Percentiles rank a stretch among this genome's conserved stretches.
Conservation (phyloP, 495 filamentous ascomycete genomes). For the Amniculicola lignicola region DNA sequence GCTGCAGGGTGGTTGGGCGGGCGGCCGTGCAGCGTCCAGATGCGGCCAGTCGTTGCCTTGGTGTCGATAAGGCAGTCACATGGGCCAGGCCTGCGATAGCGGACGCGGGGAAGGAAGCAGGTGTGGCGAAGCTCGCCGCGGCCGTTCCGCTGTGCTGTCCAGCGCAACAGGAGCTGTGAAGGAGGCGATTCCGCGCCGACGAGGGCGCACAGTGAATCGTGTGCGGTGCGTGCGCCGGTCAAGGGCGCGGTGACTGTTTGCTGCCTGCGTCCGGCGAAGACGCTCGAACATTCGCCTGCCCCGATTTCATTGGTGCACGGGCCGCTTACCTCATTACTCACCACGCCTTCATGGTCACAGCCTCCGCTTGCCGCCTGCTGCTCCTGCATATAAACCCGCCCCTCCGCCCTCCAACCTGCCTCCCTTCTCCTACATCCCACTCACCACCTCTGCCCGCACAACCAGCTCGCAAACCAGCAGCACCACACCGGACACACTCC, state of each 20-base stretch:
- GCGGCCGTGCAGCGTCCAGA: neutral
- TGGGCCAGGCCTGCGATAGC: constrained; percentile 5
- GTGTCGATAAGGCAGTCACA: constrained; percentile 1
- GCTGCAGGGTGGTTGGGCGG: neutral
- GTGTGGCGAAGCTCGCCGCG: neutral
- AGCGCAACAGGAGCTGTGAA: neutral
- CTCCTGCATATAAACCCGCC: constrained; percentile 20
- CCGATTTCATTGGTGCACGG: constrained; percentile 23
- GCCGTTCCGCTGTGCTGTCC: neutral
- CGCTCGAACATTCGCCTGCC: constrained; percentile 31
- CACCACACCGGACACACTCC: constrained; percentile 10
- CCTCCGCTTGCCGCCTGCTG: constrained; percentile 24
- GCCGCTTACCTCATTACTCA: constrained; percentile 9
- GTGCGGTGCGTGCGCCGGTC: neutral
- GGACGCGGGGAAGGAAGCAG: neutral
- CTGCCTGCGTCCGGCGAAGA: constrained; percentile 20
- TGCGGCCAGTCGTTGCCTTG: neutral
- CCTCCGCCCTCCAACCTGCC: constrained; percentile 5
- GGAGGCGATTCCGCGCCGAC: neutral
- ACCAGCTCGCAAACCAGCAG: constrained; percentile 1
- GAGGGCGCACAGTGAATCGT: neutral
- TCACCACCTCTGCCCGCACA: constrained; percentile 17
- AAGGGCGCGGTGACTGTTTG: neutral
- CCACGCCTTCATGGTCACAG: constrained; percentile 16
- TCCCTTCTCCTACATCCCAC: constrained; percentile 15